These are phyloP conservation scores for Penicillium desertorum DNA, from an alignment of 495 filamentous ascomycete genomes.

Conservation along the genomic window DNA sequence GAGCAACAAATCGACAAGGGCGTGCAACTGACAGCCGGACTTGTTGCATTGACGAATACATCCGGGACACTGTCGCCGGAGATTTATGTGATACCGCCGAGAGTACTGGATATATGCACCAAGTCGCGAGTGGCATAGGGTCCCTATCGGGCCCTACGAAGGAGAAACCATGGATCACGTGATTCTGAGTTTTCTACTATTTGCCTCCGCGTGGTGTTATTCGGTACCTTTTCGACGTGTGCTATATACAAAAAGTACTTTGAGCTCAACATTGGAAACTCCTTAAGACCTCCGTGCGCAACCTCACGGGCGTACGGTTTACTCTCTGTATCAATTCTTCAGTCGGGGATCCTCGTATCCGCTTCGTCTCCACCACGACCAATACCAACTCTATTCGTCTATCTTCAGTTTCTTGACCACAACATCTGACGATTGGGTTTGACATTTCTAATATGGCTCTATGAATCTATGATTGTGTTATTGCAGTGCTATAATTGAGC, in stretches of 20 bases:
- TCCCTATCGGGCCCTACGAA: constrained; percentile 8
- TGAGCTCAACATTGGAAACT: background rate
- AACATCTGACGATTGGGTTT: background rate
- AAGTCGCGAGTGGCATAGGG: constrained; percentile 16
- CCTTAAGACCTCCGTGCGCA: too few relatives aligned
- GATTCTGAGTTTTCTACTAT: background rate
- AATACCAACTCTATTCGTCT: background rate
- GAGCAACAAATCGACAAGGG: constrained; percentile 47
- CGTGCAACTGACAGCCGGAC: constrained; percentile 37
- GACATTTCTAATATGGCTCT: too few relatives aligned
- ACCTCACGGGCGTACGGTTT: background rate
- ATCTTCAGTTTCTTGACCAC: background rate
- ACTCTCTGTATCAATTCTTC: background rate
- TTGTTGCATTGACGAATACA: constrained; percentile 47
- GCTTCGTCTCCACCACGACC: background rate
- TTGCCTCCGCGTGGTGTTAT: background rate
- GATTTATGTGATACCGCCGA: constrained; percentile 22
- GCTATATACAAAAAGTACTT: background rate
- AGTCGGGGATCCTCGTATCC: background rate
- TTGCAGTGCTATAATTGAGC: too few relatives aligned
- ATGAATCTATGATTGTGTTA: too few relatives aligned
- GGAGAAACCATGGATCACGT: constrained; percentile 9
- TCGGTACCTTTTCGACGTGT: background rate
- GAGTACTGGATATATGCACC: constrained; percentile 20
- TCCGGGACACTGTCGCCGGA: constrained; percentile 40